phyloP scores from a whole-genome alignment of 2,329 filamentous ascomycete species.

The Claviceps sp. region DNA sequence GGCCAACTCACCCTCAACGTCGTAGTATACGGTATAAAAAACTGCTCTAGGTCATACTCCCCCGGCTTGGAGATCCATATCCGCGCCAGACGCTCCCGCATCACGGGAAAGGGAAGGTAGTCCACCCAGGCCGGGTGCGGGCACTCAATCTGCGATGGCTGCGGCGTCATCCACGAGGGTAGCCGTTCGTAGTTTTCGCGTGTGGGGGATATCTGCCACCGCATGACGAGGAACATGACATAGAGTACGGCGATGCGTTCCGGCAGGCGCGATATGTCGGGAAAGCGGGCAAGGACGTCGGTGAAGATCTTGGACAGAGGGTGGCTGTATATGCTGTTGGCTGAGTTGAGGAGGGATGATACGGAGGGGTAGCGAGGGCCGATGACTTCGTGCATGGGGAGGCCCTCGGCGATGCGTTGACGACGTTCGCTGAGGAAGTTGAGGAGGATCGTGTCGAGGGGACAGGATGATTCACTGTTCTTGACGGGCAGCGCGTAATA shows the following conservation, averaged over 20 bases:
- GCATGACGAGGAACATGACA: conserved; percentile 76
- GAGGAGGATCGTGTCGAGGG: conserved; percentile 65
- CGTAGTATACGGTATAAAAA: conserved; percentile 70
- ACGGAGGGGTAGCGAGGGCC: conserved; percentile 73
- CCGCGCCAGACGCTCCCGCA: conserved; percentile 54
- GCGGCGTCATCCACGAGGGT: conserved; percentile 59
- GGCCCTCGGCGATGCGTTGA: conserved; percentile 52
- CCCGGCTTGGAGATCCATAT: conserved; percentile 31
- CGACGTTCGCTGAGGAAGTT: conserved; percentile 62
- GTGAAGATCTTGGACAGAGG: conserved; percentile 76
- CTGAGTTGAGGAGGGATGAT: conserved; percentile 62
- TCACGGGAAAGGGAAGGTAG: conserved; percentile 63
- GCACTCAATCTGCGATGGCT: conserved; percentile 49
- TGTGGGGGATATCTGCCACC: conserved; percentile 72
- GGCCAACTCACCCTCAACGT: conserved; percentile 75
- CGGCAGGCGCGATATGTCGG: conserved; percentile 62
- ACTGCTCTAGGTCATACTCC: conserved; percentile 59
- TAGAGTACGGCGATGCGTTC: conserved; percentile 75
- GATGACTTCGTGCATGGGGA: conserved; percentile 49
- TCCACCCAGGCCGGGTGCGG: conserved; percentile 74
- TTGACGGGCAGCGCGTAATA: conserved; percentile 28
- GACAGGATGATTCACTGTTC: conserved; percentile 57
- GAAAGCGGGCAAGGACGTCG: conserved; percentile 74
- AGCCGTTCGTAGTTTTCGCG: conserved; percentile 67
- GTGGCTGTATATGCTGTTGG: conserved; percentile 49